Conservation (phyloP, 2,329 filamentous ascomycete species). For the Talaromyces sp. region DNA sequence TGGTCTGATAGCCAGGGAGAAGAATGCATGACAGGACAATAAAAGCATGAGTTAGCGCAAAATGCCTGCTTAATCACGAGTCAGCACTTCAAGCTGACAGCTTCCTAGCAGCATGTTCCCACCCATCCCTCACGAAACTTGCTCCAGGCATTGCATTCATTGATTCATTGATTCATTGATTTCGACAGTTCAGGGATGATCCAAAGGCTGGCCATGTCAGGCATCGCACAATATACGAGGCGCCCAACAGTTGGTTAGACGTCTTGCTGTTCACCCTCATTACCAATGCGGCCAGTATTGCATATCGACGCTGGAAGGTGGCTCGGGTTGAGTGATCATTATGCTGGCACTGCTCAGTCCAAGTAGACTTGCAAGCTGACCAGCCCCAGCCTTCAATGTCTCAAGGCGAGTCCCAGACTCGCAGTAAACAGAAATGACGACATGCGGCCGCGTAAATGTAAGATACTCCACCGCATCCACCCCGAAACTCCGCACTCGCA, state of each 20-base stretch:
- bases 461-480: not conserved
- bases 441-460: not conserved
- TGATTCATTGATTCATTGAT: no score
- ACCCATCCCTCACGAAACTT: not conserved
- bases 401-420: no score
- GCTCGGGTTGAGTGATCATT: not conserved
- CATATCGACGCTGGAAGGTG: not conserved
- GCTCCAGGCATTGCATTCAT: not conserved
- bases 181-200: not conserved
- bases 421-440: slow-evolving; percentile 1
- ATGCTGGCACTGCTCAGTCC: not conserved
- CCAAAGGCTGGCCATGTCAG: not conserved
- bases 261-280: not conserved
- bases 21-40: no score
- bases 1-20: not conserved
- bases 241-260: not conserved
- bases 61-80: not conserved
- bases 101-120: not conserved
- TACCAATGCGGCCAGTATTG: not conserved
- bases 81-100: not conserved
- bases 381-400: not conserved
- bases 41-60: not conserved
- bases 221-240: not conserved
- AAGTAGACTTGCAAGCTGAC: not conserved
- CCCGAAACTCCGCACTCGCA: not conserved